Percentiles rank a stretch among this genome's conserved stretches.
Conservation (phyloP, 2,329 filamentous ascomycete species). For the Rhynchosporium agropyri region DNA sequence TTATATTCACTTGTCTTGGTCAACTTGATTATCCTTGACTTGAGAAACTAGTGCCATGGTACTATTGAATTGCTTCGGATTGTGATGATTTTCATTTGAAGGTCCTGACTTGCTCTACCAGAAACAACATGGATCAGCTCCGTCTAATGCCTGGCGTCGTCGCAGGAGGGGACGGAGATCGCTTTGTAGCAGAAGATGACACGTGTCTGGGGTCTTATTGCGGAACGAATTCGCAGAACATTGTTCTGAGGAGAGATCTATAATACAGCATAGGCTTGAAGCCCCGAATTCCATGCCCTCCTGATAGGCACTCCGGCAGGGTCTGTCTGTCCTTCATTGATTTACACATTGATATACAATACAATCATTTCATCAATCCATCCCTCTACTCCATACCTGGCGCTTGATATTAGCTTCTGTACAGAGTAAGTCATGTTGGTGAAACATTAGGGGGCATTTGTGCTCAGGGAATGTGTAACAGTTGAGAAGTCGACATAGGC, state of each 20-base stretch:
- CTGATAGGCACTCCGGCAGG: conserved; percentile 25
- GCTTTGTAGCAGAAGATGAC: background rate
- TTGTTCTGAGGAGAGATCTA: conserved; percentile 40
- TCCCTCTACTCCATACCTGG: conserved; percentile 18
- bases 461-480: conserved; percentile 20
- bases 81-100: too few species aligned
- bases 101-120: too few species aligned
- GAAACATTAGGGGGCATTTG: background rate
- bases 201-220: background rate
- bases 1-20: too few species aligned
- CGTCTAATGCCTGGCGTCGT: too few species aligned
- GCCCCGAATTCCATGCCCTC: conserved; percentile 25
- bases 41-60: too few species aligned
- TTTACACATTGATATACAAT: conserved; percentile 37
- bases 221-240: conserved; percentile 20
- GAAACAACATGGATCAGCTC: too few species aligned
- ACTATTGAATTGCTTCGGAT: too few species aligned
- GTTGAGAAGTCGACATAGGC: conserved; percentile 20
- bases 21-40: too few species aligned
- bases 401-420: conserved; percentile 4
- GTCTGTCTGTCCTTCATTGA: conserved; percentile 26
- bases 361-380: conserved; percentile 27
- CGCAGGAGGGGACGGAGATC: too few species aligned
- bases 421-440: background rate
- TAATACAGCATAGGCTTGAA: conserved; percentile 40